Percentiles rank a stretch among this genome's conserved stretches.
These are phyloP conservation scores for Camellia granthamiana DNA, from an alignment of 148 eudicot genomes.

Conservation along the genomic window DNA sequence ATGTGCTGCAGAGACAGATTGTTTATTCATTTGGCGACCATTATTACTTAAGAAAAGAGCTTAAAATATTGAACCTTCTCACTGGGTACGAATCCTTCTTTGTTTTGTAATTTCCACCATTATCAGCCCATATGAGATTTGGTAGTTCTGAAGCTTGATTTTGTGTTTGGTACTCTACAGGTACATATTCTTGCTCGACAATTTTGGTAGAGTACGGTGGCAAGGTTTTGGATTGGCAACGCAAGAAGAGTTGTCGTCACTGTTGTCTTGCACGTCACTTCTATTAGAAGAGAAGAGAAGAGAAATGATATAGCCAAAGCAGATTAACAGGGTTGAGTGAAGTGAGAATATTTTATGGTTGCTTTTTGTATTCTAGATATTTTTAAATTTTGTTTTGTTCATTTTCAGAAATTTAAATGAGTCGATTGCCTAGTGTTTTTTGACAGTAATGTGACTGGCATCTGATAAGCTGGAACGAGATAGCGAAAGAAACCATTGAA, in stretches of 20 bases:
- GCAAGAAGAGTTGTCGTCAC: slow-evolving; percentile 65
- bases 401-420: neutral
- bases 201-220: slow-evolving; percentile 86
- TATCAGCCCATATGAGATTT: neutral
- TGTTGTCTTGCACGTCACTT: slow-evolving; percentile 64
- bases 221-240: slow-evolving; percentile 79
- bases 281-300: slow-evolving; percentile 61
- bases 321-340: neutral
- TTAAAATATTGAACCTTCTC: slow-evolving; percentile 81
- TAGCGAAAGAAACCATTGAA: no score
- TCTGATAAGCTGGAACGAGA: no score
- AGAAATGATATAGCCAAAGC: slow-evolving; percentile 30
- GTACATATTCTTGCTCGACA: slow-evolving; percentile 84
- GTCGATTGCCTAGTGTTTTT: neutral
- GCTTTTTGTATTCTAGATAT: neutral
- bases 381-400: neutral
- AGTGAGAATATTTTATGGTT: neutral
- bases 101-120: neutral
- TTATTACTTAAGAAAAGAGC: slow-evolving; percentile 90
- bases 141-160: neutral
- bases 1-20: slow-evolving; percentile 56
- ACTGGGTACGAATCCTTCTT: slow-evolving; percentile 60
- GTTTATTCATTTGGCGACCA: slow-evolving; percentile 89
- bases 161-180: slow-evolving; percentile 35
- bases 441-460: no score